Percentiles rank a stretch among this genome's conserved stretches.
phyloP scores from a whole-genome alignment of 805 yeast species.

The Candida multigemmis region DNA sequence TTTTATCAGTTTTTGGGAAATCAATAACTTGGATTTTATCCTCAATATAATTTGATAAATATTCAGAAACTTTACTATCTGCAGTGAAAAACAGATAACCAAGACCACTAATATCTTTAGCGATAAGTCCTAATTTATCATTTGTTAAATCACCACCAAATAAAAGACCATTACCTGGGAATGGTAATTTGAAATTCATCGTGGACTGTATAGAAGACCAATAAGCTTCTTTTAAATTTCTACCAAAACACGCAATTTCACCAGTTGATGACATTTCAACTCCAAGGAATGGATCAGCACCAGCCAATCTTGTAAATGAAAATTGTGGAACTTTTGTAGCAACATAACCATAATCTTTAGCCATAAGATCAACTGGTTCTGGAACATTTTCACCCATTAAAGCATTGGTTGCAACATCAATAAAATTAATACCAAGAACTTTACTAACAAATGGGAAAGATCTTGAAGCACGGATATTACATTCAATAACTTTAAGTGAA shows the following conservation, averaged over 20 bases:
- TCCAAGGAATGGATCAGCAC: constrained; percentile 96
- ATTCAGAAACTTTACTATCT: constrained; percentile 59
- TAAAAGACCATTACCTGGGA: constrained; percentile 80
- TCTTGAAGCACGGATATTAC: constrained; percentile 98
- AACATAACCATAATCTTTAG: constrained; percentile 63
- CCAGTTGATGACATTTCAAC: constrained; percentile 99
- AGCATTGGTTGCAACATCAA: constrained; percentile 96
- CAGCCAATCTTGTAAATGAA: constrained; percentile 92
- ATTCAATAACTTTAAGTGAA: constrained; percentile 91
- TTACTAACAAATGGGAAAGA: constrained; percentile 98
- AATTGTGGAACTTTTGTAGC: constrained; percentile 98
- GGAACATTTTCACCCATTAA: constrained; percentile 55
- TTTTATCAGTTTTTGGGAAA: constrained; percentile 89
- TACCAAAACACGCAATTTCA: constrained; percentile 79
- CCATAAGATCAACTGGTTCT: constrained; percentile 78
- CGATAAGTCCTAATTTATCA: constrained; percentile 66
- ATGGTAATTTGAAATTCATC: constrained; percentile 93
- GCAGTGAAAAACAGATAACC: constrained; percentile 83
- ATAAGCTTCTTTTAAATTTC: constrained; percentile 79
- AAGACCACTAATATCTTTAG: constrained; percentile 54
- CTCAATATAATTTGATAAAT: constrained; percentile 44
- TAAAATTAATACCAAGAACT: constrained; percentile 92
- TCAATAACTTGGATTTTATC: constrained; percentile 59
- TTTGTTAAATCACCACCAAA: constrained; percentile 89
- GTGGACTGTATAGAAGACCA: constrained; percentile 97